phyloP scores from a whole-genome alignment of 2,329 filamentous ascomycete genomes.

The Paracoccidioides brasiliensis region DNA sequence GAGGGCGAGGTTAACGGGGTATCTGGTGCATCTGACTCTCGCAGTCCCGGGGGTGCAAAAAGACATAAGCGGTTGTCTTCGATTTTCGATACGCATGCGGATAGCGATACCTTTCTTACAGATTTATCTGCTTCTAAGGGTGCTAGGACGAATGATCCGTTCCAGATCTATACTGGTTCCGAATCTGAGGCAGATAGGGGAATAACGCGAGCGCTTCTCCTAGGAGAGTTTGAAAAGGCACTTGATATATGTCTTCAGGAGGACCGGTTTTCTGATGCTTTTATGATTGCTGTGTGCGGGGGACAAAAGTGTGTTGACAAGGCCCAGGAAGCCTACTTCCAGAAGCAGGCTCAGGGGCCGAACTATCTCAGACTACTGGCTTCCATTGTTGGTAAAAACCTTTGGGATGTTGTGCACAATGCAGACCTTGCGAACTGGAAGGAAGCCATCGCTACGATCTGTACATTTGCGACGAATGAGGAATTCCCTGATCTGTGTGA shows the following conservation, averaged over 20 bases:
- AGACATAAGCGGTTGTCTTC: slow-evolving; percentile 56
- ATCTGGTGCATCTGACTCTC: slow-evolving; percentile 35
- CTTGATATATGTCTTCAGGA: slow-evolving; percentile 80
- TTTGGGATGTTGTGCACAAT: slow-evolving; percentile 97
- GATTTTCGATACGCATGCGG: slow-evolving; percentile 63
- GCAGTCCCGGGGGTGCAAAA: slow-evolving; percentile 31
- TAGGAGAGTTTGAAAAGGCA: slow-evolving; percentile 82
- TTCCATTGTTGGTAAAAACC: slow-evolving; percentile 87
- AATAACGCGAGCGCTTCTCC: slow-evolving; percentile 76
- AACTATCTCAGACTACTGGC: slow-evolving; percentile 85
- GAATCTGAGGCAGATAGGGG: slow-evolving; percentile 73
- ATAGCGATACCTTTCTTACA: slow-evolving; percentile 75
- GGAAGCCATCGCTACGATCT: slow-evolving; percentile 88
- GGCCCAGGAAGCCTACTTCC: slow-evolving; percentile 81
- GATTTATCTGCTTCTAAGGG: slow-evolving; percentile 78
- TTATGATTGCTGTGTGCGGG: slow-evolving; percentile 94
- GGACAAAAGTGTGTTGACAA: slow-evolving; percentile 89
- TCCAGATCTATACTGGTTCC: slow-evolving; percentile 73
- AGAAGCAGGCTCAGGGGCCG: slow-evolving; percentile 65
- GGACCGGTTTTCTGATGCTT: slow-evolving; percentile 84
- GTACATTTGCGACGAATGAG: slow-evolving; percentile 80
- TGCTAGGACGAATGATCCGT: slow-evolving; percentile 85
- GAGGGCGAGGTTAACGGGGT: slow-evolving; percentile 28
- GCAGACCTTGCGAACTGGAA: slow-evolving; percentile 90
- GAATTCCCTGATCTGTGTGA: slow-evolving; percentile 95